Evolutionary conservation across 176 grass and related monocot genomes (phyloP), one percentile per base, ranked within the genome.

Genomic region (Cenchrus purpureus): DNA sequence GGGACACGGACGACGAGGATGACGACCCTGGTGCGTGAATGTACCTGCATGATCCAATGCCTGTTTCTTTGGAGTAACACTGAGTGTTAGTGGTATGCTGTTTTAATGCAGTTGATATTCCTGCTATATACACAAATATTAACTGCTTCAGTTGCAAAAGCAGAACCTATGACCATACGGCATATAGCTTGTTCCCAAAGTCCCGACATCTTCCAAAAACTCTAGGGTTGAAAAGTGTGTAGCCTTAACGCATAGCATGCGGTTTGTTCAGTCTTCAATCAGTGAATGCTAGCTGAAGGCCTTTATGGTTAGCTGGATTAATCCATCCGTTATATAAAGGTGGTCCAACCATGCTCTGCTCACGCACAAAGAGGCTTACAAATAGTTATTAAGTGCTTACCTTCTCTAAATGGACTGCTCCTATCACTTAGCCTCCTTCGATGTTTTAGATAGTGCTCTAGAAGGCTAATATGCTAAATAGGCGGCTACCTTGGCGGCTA

Each of bases 1-100:
- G 93, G 93, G 93, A 95, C 74, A 93, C 80, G 32, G 93, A 95
- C 2, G 77, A 67, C 13, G 92, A 95, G 0, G 90, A 94, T 59
- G 93, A 95, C 55, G 96, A 95, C 82, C 88, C 74, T 76, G 93
- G 88, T 98, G 78, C 44, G 79, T 79, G 4, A 76, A 79, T 68
- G 19, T 42, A 48, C 70, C 86, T 71, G 4, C 78, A 43, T 74
- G 32, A 61, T 82, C 78, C 54, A 40, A 46, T 48, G 7, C 14
- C 76, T 60, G 16, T 61, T 76, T 63, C 34, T 86, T 77, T 77
- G 50, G 5, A 1, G 40, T 0, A 56, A 25, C 31, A n/a, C 17
- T 71, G 55, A 55, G 2, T 65, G 74, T 73, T 66, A 19, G 8
- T 51, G 51, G 32, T 13, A 48, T 42, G 42, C 70, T 28, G 3